These are phyloP conservation scores for Corniculantispora saksenae DNA, from an alignment of 2,329 filamentous ascomycete species.

Conservation along the genomic window DNA sequence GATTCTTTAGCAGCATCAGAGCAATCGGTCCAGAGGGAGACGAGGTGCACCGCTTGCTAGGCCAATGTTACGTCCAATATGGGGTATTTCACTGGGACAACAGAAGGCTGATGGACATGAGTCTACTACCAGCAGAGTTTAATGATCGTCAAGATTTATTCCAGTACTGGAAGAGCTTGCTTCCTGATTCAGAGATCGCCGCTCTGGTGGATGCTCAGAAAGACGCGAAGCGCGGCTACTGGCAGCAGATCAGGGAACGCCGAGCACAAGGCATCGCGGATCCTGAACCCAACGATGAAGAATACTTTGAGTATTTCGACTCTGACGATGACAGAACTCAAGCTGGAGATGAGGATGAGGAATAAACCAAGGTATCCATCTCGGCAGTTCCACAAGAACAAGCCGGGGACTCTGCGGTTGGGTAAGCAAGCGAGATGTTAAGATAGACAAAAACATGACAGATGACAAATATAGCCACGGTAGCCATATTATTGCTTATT, in stretches of 20 bases:
- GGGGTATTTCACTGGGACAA: neutral
- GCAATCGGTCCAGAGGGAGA: neutral
- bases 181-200: neutral
- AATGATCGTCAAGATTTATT: neutral
- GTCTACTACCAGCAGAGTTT: neutral
- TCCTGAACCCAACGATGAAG: neutral
- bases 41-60: neutral
- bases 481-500: too few relatives aligned
- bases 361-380: too few relatives aligned
- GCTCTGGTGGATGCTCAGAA: neutral
- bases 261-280: neutral
- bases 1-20: neutral
- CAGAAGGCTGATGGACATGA: neutral
- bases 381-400: too few relatives aligned
- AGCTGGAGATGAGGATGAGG: too few relatives aligned
- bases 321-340: too few relatives aligned
- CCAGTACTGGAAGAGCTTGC: neutral
- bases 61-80: neutral
- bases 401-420: too few relatives aligned
- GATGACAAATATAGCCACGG: too few relatives aligned
- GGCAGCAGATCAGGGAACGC: neutral
- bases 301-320: too few relatives aligned
- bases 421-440: too few relatives aligned
- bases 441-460: too few relatives aligned
- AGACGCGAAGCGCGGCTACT: neutral